phyloP scores from a whole-genome alignment of 345 rosid genomes.

The Cochlearia excelsa region DNA sequence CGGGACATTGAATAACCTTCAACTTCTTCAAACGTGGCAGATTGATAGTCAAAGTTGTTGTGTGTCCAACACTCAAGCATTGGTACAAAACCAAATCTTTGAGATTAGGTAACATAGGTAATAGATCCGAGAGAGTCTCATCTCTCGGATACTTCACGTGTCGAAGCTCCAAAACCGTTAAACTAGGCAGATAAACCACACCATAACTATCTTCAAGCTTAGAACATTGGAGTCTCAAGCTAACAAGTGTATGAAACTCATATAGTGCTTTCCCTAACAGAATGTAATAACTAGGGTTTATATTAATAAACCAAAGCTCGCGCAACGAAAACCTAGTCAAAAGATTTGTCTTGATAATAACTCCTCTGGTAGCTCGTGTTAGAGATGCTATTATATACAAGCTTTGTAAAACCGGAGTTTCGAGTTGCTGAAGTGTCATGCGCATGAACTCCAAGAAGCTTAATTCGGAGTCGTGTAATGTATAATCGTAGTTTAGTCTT shows the following conservation, averaged over 20 bases:
- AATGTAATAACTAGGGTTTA: not conserved
- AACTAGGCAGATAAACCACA: not conserved
- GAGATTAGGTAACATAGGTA: constrained; percentile 6
- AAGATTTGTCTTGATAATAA: not conserved
- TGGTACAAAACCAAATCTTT: constrained; percentile 2
- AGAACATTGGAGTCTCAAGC: constrained; percentile 3
- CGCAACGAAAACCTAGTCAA: not conserved
- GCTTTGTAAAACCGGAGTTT: constrained; percentile 16
- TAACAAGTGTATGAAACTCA: not conserved
- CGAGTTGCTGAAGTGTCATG: not conserved
- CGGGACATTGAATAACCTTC: constrained; percentile 5
- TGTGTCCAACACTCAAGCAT: not conserved
- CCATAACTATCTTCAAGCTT: constrained; percentile 6
- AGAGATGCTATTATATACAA: not conserved
- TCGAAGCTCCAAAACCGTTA: constrained; percentile 2
- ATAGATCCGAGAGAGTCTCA: constrained; percentile 9
- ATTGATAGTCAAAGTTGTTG: not conserved
- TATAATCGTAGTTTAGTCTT: constrained; percentile 2
- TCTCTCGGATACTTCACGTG: constrained; percentile 5
- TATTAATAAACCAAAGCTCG: not conserved
- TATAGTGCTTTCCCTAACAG: not conserved
- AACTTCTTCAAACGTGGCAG: constrained; percentile 7
- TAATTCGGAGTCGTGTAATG: not conserved
- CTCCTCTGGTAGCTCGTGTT: not conserved
- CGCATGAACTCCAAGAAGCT: not conserved